phyloP scores from a whole-genome alignment of 2,329 filamentous ascomycete genomes.

The Penicillium sp. region DNA sequence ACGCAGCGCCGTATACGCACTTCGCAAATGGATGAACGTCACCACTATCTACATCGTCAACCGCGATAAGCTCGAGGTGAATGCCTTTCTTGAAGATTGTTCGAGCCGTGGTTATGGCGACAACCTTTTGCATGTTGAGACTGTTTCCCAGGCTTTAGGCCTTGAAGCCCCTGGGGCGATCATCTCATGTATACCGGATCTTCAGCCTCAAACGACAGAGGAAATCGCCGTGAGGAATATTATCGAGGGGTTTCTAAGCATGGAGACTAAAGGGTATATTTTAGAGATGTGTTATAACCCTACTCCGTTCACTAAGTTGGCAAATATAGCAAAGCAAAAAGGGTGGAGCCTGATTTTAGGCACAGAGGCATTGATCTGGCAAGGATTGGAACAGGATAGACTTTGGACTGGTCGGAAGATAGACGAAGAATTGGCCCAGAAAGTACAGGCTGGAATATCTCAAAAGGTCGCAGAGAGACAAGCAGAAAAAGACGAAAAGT shows the following conservation, averaged over 20 bases:
- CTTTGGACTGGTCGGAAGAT: no score
- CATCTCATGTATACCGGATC: constrained; percentile 26
- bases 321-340: no score
- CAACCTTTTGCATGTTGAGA: constrained; percentile 1
- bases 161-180: constrained; percentile 16
- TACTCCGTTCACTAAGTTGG: no score
- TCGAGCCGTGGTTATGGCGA: neutral
- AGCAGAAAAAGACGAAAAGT: no score
- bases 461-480: no score
- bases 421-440: no score
- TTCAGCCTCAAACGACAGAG: constrained; percentile 14
- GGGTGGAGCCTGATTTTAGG: no score
- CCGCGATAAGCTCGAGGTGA: constrained; percentile 20
- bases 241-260: constrained; percentile 1
- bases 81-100: constrained; percentile 16
- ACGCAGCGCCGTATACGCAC: constrained; percentile 22
- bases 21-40: constrained; percentile 21
- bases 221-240: constrained; percentile 12
- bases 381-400: no score
- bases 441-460: no score
- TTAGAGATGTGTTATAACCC: constrained; percentile 31
- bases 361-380: no score
- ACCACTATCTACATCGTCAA: constrained; percentile 25
- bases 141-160: constrained; percentile 4
- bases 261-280: constrained; percentile 15